These are phyloP conservation scores for Colletotrichum destructivum DNA, from an alignment of 2,329 filamentous ascomycete genomes.

Conservation along the genomic window DNA sequence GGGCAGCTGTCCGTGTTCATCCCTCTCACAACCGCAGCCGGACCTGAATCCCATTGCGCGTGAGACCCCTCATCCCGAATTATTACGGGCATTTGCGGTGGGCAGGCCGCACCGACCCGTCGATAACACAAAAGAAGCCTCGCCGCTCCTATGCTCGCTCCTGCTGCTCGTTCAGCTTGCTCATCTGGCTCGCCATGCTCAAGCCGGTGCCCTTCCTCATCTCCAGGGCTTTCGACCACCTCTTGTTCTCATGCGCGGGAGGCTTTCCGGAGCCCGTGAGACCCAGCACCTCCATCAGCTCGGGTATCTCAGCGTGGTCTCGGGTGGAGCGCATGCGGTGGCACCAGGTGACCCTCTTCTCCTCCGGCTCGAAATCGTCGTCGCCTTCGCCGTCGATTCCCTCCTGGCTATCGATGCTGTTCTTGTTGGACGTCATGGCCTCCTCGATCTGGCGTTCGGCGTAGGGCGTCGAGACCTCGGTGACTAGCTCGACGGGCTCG, in stretches of 20 bases:
- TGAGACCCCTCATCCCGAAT: conserved; percentile 4
- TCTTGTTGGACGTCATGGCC: conserved; percentile 31
- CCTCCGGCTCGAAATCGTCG: conserved; percentile 54
- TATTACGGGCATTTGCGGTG: conserved; percentile 9
- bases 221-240: conserved; percentile 63
- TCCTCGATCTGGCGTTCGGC: conserved; percentile 51
- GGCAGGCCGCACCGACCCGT: conserved; percentile 21
- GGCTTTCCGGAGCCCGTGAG: conserved; percentile 60
- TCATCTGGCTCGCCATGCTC: conserved; percentile 66
- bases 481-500: conserved; percentile 65
- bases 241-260: conserved; percentile 57
- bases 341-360: conserved; percentile 81
- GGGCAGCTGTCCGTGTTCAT: conserved; percentile 9
- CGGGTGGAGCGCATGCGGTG: conserved; percentile 86
- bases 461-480: conserved; percentile 62
- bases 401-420: conserved; percentile 30
- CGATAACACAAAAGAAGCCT: conserved; percentile 26
- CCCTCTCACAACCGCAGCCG: not conserved
- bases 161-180: conserved; percentile 54
- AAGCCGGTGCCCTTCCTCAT: conserved; percentile 68
- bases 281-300: conserved; percentile 75
- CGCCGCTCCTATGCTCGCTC: conserved; percentile 29
- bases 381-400: conserved; percentile 41
- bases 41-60: not conserved
- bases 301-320: conserved; percentile 81